Percentiles rank a stretch among this genome's conserved stretches.
These are phyloP conservation scores for Collybia sordida DNA, from an alignment of 768 basidiomycete species.

Conservation along the genomic window DNA sequence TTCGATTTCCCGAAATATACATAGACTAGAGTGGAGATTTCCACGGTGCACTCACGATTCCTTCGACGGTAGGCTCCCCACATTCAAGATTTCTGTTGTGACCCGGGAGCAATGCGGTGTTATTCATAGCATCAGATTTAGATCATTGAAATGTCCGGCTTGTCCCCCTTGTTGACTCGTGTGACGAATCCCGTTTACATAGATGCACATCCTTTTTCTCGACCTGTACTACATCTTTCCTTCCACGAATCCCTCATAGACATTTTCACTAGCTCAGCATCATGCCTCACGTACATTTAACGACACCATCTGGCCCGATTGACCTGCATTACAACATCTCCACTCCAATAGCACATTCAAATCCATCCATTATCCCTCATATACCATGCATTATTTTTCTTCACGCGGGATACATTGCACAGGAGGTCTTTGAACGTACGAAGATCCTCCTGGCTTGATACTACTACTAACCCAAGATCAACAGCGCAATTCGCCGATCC, in stretches of 20 bases:
- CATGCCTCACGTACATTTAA: conserved; percentile 16
- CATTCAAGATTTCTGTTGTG: no score
- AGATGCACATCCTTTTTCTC: background rate
- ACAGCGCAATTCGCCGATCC: conserved; percentile 25
- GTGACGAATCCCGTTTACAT: no score
- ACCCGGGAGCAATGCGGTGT: no score
- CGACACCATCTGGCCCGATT: conserved; percentile 14
- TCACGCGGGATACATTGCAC: conserved; percentile 17
- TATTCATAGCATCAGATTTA: no score
- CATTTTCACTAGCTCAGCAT: background rate
- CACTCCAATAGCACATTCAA: conserved; percentile 16
- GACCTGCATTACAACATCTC: conserved; percentile 18
- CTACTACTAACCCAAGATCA: background rate
- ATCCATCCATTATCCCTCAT: conserved; percentile 11
- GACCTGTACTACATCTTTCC: background rate
- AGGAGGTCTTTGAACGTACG: conserved; percentile 20
- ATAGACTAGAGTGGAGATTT: no score
- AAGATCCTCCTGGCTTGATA: background rate
- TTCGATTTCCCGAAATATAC: no score
- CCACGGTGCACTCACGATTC: no score
- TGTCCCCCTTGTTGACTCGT: no score
- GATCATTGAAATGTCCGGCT: no score
- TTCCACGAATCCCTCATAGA: background rate
- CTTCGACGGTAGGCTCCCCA: no score
- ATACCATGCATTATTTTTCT: conserved; percentile 20